These are phyloP conservation scores for Plasmodium coatneyi DNA, from an alignment of 169 alveolate species.

Conservation along the genomic window DNA sequence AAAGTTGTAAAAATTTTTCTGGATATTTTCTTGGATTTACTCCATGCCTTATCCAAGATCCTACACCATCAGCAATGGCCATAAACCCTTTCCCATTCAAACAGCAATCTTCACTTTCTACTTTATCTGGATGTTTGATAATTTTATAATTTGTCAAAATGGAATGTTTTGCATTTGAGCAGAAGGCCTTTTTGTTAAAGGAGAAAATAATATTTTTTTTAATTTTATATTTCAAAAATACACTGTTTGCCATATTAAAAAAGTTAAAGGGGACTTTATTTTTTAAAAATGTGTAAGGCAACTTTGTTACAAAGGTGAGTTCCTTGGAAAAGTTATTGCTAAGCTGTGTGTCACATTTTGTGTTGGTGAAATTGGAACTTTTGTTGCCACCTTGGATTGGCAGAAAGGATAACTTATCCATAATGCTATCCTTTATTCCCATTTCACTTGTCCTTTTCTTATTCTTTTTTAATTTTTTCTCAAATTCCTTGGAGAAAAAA, in stretches of 20 bases:
- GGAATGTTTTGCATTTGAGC: not conserved
- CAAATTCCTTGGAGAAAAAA: conserved; percentile 19
- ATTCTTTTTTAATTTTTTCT: conserved; percentile 21
- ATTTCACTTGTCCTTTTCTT: conserved; percentile 9
- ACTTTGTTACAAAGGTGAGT: not conserved
- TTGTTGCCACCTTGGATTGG: not conserved
- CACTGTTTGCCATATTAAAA: conserved; percentile 32
- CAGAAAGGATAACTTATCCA: not conserved
- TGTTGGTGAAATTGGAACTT: not conserved
- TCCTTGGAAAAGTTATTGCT: conserved; percentile 9
- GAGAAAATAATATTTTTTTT: conserved; percentile 5
- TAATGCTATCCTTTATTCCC: not conserved
- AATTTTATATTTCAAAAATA: conserved; percentile 28
- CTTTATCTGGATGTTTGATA: conserved; percentile 47
- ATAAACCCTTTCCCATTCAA: conserved; percentile 33
- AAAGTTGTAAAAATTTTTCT: conserved; percentile 32
- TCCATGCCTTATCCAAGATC: conserved; percentile 26
- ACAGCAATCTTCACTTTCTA: conserved; percentile 57
- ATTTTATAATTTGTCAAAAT: conserved; percentile 39
- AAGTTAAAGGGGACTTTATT: conserved; percentile 25
- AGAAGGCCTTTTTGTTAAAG: conserved; percentile 18
- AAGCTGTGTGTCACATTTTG: conserved; percentile 23
- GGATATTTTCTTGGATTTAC: conserved; percentile 50
- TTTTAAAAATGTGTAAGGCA: conserved; percentile 14
- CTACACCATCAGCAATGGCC: conserved; percentile 55